Evolutionary conservation across 2,329 filamentous ascomycete genomes (phyloP).

Genomic region (Venturia aucupariae): DNA sequence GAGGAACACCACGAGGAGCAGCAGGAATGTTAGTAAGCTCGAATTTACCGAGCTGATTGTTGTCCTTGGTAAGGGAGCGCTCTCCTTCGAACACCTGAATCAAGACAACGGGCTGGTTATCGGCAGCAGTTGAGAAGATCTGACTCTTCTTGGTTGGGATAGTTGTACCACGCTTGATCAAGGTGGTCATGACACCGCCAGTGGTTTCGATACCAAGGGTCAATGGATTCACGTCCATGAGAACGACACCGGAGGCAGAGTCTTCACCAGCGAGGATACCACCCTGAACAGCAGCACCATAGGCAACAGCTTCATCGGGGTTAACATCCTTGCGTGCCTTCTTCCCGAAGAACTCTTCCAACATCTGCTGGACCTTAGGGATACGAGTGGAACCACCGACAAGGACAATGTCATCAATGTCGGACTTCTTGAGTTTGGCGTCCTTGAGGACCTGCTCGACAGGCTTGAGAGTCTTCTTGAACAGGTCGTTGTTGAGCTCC

Average conservation of each 20-base stretch:
- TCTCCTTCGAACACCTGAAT: slow-evolving; percentile 96
- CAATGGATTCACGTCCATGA: slow-evolving; percentile 95
- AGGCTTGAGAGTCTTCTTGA: slow-evolving; percentile 98
- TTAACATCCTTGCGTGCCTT: slow-evolving; percentile 99
- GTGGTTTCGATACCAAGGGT: slow-evolving; percentile 97
- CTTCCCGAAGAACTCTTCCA: slow-evolving; percentile 98
- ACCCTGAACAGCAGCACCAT: slow-evolving; percentile 93
- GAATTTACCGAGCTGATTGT: slow-evolving; percentile 96
- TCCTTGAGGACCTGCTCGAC: slow-evolving; percentile 98
- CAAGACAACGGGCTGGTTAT: slow-evolving; percentile 91
- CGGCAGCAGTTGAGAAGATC: slow-evolving; percentile 93
- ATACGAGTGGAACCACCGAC: slow-evolving; percentile 99
- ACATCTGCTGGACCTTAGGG: slow-evolving; percentile 88
- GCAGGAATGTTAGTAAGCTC: slow-evolving; percentile 94
- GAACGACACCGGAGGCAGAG: slow-evolving; percentile 69
- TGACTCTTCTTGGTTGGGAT: slow-evolving; percentile 96
- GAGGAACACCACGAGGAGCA: slow-evolving; percentile 89
- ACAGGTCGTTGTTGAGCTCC: slow-evolving; percentile 96
- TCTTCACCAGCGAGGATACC: slow-evolving; percentile 88
- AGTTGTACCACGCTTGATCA: slow-evolving; percentile 88
- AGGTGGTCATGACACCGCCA: slow-evolving; percentile 93
- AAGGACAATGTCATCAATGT: slow-evolving; percentile 93
- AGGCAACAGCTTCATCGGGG: slow-evolving; percentile 97
- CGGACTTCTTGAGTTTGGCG: slow-evolving; percentile 90
- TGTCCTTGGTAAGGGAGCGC: slow-evolving; percentile 88